Evolutionary conservation across 108 stramenopile species (phyloP), one percentile per base, ranked within the genome.

Genomic region (Chaetoceros tenuissimus): DNA sequence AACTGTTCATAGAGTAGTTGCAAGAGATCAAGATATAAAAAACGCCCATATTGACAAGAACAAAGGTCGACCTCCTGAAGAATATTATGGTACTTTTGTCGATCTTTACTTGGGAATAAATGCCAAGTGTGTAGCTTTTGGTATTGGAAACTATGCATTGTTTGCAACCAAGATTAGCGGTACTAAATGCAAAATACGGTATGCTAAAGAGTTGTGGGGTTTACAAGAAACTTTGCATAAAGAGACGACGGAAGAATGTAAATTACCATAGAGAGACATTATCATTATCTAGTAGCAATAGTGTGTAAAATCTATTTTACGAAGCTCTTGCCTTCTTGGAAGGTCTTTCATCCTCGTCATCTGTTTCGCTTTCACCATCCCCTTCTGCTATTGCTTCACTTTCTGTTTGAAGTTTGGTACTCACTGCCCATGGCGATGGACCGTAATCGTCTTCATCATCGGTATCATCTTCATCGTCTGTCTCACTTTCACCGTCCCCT

Each of bases 361-460:
- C 51, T 16, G 31, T 27, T 17, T 55, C 52, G 22, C 19, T 29
- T 40, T 62, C 75, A n/a, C 68, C 64, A 5, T 78, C 73, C 1
- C 60, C 75, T 10, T 73, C 71, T 20, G 66, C 68, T n/a, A 87
- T 53, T 55, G 62, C 58, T 49, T 87, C 81, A 44, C 76, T 81
- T 61, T 89, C 69, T 46, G 59, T 59, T 54, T 85, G 72, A 0
- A 89, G 50, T 57, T 81, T 82, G 59, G 68, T 63, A 29, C 82
- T 84, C 20, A 75, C 82, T 27, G 86, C 92, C 92, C 86, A 88
- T 3, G 87, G 87, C 18, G 84, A 63, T 18, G 92, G 88, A 8
- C 92, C 92, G 60, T 78, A 93, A 59, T 93, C 87, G 29, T 92
- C 86, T 28, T 85, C 87, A 45, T 80, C 79, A 2, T 70, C 62